A percentile compares a stretch with the other conserved stretches of the same genome.
These are phyloP conservation scores for Pelargonium citronellum DNA, from an alignment of 441 rosid genomes.

Conservation along the genomic window DNA sequence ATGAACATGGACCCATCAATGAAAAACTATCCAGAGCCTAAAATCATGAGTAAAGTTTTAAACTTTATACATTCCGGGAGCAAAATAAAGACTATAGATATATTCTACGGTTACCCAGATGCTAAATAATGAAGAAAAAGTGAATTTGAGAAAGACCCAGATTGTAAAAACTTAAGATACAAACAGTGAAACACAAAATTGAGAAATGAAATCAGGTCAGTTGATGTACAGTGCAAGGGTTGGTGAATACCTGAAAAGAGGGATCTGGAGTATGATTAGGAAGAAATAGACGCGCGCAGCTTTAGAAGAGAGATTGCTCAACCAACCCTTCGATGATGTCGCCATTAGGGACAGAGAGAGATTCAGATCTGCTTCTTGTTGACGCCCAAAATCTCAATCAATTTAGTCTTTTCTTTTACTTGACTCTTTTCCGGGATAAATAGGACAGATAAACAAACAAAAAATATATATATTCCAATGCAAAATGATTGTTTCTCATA, in stretches of 20 bases:
- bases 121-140: background rate
- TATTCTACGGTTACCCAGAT: conserved; percentile 9
- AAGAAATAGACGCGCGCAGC: conserved; percentile 72
- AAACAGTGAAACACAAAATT: background rate
- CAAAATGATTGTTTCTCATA: no score
- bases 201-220: conserved; percentile 1
- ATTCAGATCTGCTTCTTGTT: background rate
- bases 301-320: conserved; percentile 38
- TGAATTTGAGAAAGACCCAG: conserved; percentile 11
- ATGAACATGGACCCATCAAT: no score
- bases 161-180: background rate
- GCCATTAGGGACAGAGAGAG: conserved; percentile 29
- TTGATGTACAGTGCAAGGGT: conserved; percentile 6
- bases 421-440: background rate
- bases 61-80: background rate
- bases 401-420: background rate
- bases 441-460: no score
- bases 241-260: conserved; percentile 69
- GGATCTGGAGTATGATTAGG: conserved; percentile 78
- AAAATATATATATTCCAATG: no score
- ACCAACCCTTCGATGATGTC: conserved; percentile 48
- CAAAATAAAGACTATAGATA: conserved; percentile 3
- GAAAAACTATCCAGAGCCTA: no score
- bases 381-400: background rate
- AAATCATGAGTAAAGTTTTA: background rate